phyloP scores from a whole-genome alignment of 1,284 basidiomycete species.

The Marasmius fiardii region DNA sequence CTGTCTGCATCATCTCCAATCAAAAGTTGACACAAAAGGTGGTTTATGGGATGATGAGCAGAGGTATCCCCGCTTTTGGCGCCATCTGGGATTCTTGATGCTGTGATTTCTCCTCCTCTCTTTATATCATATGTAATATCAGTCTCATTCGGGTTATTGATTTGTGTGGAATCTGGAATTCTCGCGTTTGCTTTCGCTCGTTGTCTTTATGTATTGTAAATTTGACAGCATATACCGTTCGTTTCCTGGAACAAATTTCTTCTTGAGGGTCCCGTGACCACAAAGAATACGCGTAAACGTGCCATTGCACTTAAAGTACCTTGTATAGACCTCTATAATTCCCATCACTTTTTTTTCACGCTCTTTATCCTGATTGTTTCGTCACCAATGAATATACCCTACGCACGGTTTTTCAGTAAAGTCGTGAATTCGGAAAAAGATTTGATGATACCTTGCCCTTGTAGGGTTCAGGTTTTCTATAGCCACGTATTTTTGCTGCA shows the following conservation, averaged over 20 bases:
- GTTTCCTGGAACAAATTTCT: too few relatives aligned
- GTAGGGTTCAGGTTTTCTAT: constrained; percentile 94
- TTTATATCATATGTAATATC: not conserved
- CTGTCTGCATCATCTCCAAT: constrained; percentile 60
- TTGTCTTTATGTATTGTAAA: too few relatives aligned
- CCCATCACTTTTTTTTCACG: constrained; percentile 17
- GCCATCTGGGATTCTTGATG: constrained; percentile 50
- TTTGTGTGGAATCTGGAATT: too few relatives aligned
- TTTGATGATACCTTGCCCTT: constrained; percentile 81
- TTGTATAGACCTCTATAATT: not conserved
- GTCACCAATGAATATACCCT: constrained; percentile 17
- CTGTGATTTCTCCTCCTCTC: not conserved
- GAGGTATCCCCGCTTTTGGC: constrained; percentile 59
- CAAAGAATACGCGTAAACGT: too few relatives aligned
- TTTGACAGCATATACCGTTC: too few relatives aligned
- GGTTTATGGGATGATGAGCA: constrained; percentile 57
- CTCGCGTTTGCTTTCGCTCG: too few relatives aligned
- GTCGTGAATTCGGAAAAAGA: not conserved
- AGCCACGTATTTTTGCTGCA: constrained; percentile 81
- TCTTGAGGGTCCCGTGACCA: too few relatives aligned
- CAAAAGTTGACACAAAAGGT: constrained; percentile 58
- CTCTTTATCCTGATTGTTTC: constrained; percentile 18
- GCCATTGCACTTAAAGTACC: too few relatives aligned
- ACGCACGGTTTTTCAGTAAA: not conserved
- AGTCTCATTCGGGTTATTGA: not conserved